Base-by-base conservation (phyloP, 768 basidiomycete species). In the Cytidiella melzeri region DNA sequence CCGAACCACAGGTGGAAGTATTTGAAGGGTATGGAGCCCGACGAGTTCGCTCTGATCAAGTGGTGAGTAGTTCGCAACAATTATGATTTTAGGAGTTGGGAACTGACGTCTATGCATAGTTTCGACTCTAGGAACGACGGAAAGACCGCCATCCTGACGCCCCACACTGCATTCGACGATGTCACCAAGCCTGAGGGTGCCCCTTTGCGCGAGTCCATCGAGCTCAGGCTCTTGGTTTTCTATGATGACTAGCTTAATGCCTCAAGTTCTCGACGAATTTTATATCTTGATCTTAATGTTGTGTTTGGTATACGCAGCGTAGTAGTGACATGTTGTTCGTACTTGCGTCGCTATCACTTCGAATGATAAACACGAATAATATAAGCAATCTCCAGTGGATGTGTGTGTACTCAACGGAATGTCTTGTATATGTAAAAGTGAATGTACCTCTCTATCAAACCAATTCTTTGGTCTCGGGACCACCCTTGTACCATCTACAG, bases 151-250 rank as follows among this genome's bases (percentile, higher is more conserved):
- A 57, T 68, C 12, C 73, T 83, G 45, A 79, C 81, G 0, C 80
- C 83, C 3, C 83, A 85, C 56, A 79, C 77, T n/a, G 80, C 71
- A 2, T 84, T 84, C 61, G 51, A 67, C 25, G 81, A 84, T 51
- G 73, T 76, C 1, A 65, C 67, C 1, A 80, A 77, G 3, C 80
- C 79, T 1, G 58, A 66, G 30, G 76, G 67, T 40, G 67, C 76
- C 0, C 75, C 74, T 4, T 60, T 66, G 3, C 65, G 81, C 41
- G 73, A 83, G 60, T 82, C 80, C 0, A 82, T 83, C 43, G 82
- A 84, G 63, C 55, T 84, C 20, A 64, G 81, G 24, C 74, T 80
- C 7, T 69, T 84, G 28, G 80, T 83, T n/a, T 84, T 82, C 57
- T 80, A 83, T 56, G 75, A 80, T 52, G 48, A 54, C 2, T 54